Percentiles rank a stretch among this genome's conserved stretches.
Conservation (phyloP, 768 basidiomycete genomes). For the Pleurotus eryngii region DNA sequence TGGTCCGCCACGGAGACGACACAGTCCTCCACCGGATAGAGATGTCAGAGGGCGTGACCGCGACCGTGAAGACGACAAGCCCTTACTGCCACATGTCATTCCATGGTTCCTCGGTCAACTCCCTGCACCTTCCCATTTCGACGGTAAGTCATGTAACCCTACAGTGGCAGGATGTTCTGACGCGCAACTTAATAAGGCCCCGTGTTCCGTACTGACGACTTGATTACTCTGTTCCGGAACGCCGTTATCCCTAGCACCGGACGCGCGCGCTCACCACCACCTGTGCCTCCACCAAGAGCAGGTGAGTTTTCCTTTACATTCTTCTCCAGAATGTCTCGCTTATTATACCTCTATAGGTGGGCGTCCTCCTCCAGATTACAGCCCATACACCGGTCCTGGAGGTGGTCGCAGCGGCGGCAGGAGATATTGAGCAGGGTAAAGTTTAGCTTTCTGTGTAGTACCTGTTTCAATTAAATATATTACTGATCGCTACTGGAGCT, state of each 20-base stretch:
- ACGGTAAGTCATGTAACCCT: constrained; percentile 57
- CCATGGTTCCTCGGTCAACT: constrained; percentile 84
- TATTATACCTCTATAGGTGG: constrained; percentile 38
- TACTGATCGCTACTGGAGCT: too few relatives aligned
- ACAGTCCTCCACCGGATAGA: constrained; percentile 29
- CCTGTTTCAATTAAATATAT: too few relatives aligned
- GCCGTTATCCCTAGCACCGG: constrained; percentile 71
- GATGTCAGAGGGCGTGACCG: constrained; percentile 31
- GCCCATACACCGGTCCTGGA: constrained; percentile 78
- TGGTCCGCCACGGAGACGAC: constrained; percentile 11
- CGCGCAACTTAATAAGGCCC: constrained; percentile 53
- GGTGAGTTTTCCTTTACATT: constrained; percentile 27
- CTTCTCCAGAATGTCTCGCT: constrained; percentile 2
- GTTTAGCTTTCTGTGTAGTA: too few relatives aligned
- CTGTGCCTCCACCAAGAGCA: constrained; percentile 48
- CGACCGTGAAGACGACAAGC: constrained; percentile 45
- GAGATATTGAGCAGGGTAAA: background rate
- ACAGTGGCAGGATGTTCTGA: background rate
- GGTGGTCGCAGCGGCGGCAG: constrained; percentile 19
- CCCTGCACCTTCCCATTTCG: constrained; percentile 70
- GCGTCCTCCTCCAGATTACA: constrained; percentile 82
- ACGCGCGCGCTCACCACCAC: constrained; percentile 56
- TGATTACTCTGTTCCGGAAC: constrained; percentile 81
- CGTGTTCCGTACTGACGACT: constrained; percentile 84
- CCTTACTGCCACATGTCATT: constrained; percentile 53